Percentiles rank a stretch among this genome's conserved stretches.
These are phyloP conservation scores for Aegilops bicornis DNA, from an alignment of 176 grass and related monocot species.

Conservation along the genomic window DNA sequence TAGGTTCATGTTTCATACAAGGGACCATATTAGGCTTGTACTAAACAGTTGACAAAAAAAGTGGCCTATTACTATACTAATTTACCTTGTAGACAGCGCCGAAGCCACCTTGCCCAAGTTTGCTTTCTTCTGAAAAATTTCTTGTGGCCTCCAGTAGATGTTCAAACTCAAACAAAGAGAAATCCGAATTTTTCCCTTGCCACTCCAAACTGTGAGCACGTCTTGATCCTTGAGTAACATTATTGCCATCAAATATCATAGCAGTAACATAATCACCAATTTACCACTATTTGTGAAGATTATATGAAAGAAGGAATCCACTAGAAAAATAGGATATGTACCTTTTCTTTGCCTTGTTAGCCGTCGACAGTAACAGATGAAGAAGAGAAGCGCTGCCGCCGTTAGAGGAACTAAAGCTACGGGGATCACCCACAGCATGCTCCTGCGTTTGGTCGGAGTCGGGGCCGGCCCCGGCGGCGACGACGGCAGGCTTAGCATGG, in stretches of 20 bases:
- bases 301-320: not conserved
- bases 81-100: slow-evolving; percentile 57
- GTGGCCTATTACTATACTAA: not conserved
- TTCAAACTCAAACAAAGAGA: slow-evolving; percentile 29
- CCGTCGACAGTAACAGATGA: not conserved
- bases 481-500: not conserved
- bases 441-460: not conserved
- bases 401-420: not conserved
- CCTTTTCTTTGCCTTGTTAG: slow-evolving; percentile 16
- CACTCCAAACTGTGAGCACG: not conserved
- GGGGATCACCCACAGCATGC: not conserved
- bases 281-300: not conserved
- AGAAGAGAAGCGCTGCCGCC: not conserved
- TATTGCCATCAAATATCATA: not conserved
- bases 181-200: slow-evolving; percentile 34
- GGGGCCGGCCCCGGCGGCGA: not conserved
- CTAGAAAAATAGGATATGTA: not conserved
- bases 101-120: slow-evolving; percentile 51
- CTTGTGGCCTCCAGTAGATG: slow-evolving; percentile 31
- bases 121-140: slow-evolving; percentile 40
- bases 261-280: not conserved
- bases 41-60: not conserved
- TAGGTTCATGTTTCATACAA: not conserved
- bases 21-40: not conserved
- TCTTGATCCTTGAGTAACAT: not conserved